These are phyloP conservation scores for Cordyceps pruinosa DNA, from an alignment of 2,329 filamentous ascomycete genomes.

Conservation along the genomic window DNA sequence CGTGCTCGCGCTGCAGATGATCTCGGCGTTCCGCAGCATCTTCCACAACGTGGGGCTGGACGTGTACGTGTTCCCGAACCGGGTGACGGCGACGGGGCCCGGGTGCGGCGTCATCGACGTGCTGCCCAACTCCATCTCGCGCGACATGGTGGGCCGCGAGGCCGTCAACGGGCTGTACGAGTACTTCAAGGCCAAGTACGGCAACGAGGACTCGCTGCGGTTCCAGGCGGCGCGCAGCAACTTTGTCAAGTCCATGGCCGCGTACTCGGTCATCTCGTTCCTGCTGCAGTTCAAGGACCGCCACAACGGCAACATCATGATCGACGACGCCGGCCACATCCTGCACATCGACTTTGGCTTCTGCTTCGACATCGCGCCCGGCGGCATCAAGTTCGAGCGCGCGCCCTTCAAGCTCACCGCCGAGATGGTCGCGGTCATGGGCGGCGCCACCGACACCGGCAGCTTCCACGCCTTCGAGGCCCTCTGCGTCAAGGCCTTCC, in stretches of 20 bases:
- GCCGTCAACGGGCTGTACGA: conserved; percentile 97
- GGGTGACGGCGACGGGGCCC: conserved; percentile 92
- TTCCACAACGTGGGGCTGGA: conserved; percentile 93
- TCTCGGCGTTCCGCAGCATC: conserved; percentile 93
- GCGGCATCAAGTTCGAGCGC: conserved; percentile 94
- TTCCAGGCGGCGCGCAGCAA: conserved; percentile 95
- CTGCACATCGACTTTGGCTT: conserved; percentile 99
- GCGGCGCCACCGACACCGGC: conserved; percentile 75
- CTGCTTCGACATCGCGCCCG: conserved; percentile 97
- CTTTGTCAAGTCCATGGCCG: conserved; percentile 99
- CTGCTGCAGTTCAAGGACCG: conserved; percentile 97
- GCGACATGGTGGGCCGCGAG: conserved; percentile 97
- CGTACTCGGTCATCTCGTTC: conserved; percentile 95
- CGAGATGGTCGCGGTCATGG: conserved; percentile 99
- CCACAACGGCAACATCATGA: conserved; percentile 99
- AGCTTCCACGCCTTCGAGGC: conserved; percentile 95
- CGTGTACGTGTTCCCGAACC: conserved; percentile 94
- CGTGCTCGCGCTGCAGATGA: conserved; percentile 93
- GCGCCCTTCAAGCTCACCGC: conserved; percentile 96
- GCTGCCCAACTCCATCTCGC: conserved; percentile 92
- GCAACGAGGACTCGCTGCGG: conserved; percentile 86
- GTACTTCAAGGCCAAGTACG: conserved; percentile 96
- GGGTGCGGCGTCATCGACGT: conserved; percentile 98
- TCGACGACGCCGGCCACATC: conserved; percentile 94
- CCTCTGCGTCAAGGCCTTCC: conserved; percentile 89